Percentiles rank a stretch among this genome's conserved stretches.
Conservation (phyloP, 1,284 basidiomycete genomes). For the Pascua sp. region DNA sequence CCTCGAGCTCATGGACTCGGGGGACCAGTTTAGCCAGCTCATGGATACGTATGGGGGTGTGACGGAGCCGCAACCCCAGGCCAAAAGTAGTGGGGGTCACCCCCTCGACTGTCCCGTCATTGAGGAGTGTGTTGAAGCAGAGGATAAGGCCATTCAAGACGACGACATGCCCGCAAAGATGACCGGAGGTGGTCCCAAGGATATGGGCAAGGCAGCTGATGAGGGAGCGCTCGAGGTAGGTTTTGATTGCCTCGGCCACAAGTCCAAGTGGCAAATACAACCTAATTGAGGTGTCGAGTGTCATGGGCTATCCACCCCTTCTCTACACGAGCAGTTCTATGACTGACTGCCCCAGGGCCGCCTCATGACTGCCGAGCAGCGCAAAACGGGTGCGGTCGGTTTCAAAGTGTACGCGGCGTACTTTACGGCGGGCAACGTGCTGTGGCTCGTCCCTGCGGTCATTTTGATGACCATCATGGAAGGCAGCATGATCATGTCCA, state of each 20-base stretch:
- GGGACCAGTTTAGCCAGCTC: constrained; percentile 60
- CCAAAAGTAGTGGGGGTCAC: no score
- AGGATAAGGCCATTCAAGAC: no score
- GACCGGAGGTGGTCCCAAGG: no score
- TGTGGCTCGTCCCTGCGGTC: constrained; percentile 16
- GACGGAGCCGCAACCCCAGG: no score
- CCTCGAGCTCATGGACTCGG: constrained; percentile 9
- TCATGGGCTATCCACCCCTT: no score
- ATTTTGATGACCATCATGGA: constrained; percentile 5
- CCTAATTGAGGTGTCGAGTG: no score
- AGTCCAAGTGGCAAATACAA: no score
- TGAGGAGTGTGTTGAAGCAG: background rate
- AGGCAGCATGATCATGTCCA: constrained; percentile 14
- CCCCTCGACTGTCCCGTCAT: background rate
- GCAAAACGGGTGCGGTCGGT: constrained; percentile 31
- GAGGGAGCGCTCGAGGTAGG: no score
- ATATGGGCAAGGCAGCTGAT: no score
- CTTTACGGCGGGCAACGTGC: constrained; percentile 13
- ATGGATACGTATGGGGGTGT: constrained; percentile 63
- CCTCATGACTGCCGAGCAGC: constrained; percentile 31
- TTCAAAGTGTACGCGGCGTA: constrained; percentile 27
- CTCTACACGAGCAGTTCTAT: no score
- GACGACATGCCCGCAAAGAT: no score
- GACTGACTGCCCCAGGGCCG: background rate
- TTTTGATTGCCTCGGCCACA: no score